phyloP scores from a whole-genome alignment of 495 filamentous ascomycete genomes.

The Hypoxylon trugodes region DNA sequence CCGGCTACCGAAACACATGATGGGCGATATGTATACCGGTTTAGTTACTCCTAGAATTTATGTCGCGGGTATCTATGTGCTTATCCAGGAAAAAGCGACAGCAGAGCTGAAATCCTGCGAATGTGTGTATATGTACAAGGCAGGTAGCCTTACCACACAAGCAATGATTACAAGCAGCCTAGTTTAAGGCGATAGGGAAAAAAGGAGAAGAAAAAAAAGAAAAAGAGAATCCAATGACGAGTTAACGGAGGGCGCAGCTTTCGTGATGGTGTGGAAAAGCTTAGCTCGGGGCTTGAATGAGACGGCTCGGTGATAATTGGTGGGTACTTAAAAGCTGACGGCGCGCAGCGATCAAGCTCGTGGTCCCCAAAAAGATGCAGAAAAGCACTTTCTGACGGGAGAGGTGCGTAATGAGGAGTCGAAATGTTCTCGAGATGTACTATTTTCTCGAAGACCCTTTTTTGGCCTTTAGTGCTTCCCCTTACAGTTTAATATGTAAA shows the following conservation, averaged over 20 bases:
- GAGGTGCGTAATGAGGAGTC: no score
- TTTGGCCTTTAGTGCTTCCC: conserved; percentile 6
- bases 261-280: conserved; percentile 15
- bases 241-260: conserved; percentile 11
- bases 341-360: conserved; percentile 25
- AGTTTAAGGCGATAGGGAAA: neutral
- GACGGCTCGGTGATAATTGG: conserved; percentile 25
- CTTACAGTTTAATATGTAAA: conserved; percentile 9
- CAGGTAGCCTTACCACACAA: neutral
- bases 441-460: conserved; percentile 5
- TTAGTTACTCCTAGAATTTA: conserved; percentile 11
- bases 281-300: conserved; percentile 27
- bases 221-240: conserved; percentile 12
- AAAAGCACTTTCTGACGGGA: neutral
- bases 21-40: conserved; percentile 32
- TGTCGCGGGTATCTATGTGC: conserved; percentile 1
- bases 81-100: conserved; percentile 20
- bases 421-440: no score
- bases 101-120: neutral
- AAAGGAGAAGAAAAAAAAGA: conserved; percentile 13
- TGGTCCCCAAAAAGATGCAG: neutral
- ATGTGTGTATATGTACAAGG: conserved; percentile 20
- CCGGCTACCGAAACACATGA: conserved; percentile 71
- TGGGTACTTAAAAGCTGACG: conserved; percentile 24
- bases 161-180: conserved; percentile 14